Percentiles rank a stretch among this genome's conserved stretches.
phyloP scores from a whole-genome alignment of 73 alveolate genomes.

The Durusdinium trenchii region DNA sequence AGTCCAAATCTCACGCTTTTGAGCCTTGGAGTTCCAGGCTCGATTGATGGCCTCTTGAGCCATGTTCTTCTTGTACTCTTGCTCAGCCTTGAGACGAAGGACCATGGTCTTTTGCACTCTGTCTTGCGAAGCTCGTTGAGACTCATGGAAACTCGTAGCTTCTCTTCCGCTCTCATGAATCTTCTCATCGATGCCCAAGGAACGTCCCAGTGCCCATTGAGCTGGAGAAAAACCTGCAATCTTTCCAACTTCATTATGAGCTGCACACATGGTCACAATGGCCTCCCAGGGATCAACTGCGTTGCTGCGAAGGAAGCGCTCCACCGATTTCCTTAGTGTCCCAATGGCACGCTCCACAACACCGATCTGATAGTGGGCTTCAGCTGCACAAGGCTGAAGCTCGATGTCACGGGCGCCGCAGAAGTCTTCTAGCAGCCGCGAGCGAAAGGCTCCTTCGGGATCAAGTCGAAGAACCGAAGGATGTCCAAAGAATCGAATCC shows the following conservation, averaged over 20 bases:
- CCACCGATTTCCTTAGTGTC: not conserved
- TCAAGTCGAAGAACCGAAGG: not conserved
- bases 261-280: conserved; percentile 23
- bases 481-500: conserved; percentile 1
- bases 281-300: not conserved
- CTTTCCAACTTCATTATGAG: not conserved
- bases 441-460: not conserved
- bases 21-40: not conserved
- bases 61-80: not conserved
- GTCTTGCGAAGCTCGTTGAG: not conserved
- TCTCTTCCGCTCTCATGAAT: not conserved
- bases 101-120: not conserved
- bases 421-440: not conserved
- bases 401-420: not conserved
- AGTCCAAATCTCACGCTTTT: not conserved
- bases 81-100: not conserved
- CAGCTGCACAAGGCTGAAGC: not conserved
- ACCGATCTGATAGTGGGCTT: not conserved
- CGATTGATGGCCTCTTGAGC: not conserved
- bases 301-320: not conserved
- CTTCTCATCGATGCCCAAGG: not conserved
- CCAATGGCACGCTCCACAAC: conserved; percentile 17
- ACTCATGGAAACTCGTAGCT: too few relatives aligned
- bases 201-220: conserved; percentile 23
- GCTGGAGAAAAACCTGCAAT: not conserved